Evolutionary conservation across 495 filamentous ascomycete species (phyloP), one percentile per base, ranked within the genome.

Genomic region (Emericellopsis terricola): DNA sequence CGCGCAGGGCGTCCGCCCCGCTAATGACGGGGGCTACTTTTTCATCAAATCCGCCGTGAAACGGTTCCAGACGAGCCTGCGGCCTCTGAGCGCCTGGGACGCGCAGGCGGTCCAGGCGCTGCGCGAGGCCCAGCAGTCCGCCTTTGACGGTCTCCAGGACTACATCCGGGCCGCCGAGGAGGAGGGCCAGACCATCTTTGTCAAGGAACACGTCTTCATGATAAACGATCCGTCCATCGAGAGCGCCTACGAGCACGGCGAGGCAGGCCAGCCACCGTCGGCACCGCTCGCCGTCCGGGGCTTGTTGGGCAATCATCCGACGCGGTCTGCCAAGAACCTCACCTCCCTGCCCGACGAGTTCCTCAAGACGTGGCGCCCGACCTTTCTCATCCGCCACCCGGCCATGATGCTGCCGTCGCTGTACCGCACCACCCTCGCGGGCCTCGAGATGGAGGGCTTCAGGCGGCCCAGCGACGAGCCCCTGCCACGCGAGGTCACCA

Each of bases 351-450:
- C 60, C 0, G 56, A 61, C 38, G 51, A 50, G 28, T 51, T 56
- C 33, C 45, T 64, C 18, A 41, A 39, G 2, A 46, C 40, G 3
- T 59, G 50, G 44, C 38, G 41, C 11, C 40, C 55, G 19, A 52
- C 52, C 3, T 60, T 64, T 36, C 41, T 62, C 19, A 56, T 64
- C 29, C 53, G 60, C 7, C 56, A 64, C 34, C 60, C 60, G 4
- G 51, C 53, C 11, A 38, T 61, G 21, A 46, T 52, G 21, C 50
- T 56, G 17, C 53, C 60, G 9, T 59, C 53, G 1, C 37, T 46
- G 3, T 53, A 52, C 32, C 57, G 59, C 13, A 44, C 57, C 0
- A 37, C 47, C 17, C 30, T 41, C 7, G 35, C 41, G 9, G 37
- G 27, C 6, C 4, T 32, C 4, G 26, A 24, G 15, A 14, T 39